Conservation (phyloP, 768 basidiomycete species). For the Gymnopilus dilepis region DNA sequence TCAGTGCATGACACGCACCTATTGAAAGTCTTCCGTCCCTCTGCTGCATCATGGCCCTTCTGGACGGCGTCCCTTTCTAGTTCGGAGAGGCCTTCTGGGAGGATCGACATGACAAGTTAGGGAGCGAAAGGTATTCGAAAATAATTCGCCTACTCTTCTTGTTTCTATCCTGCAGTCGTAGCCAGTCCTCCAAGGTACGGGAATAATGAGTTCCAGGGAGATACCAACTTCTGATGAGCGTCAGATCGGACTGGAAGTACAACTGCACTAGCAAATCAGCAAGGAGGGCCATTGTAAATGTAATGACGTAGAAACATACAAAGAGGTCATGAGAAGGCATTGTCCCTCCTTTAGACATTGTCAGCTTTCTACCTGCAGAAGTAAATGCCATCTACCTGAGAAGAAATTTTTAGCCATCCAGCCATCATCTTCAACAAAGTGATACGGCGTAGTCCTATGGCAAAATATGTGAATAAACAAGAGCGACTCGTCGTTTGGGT, state of each 20-base stretch:
- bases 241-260: conserved; percentile 70
- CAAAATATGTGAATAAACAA: conserved; percentile 78
- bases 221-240: conserved; percentile 63
- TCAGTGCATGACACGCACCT: conserved; percentile 33
- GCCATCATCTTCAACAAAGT: conserved; percentile 70
- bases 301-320: conserved; percentile 32
- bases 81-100: conserved; percentile 48
- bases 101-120: not conserved
- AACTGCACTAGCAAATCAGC: conserved; percentile 41
- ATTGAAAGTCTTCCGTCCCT: conserved; percentile 65
- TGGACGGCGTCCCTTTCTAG: conserved; percentile 52
- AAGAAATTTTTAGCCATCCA: conserved; percentile 83
- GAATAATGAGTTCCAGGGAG: conserved; percentile 69
- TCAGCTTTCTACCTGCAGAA: not conserved
- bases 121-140: not conserved
- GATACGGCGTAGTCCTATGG: conserved; percentile 65
- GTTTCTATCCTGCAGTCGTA: conserved; percentile 60
- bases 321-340: conserved; percentile 74
- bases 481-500: conserved; percentile 46
- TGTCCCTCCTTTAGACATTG: conserved; percentile 55
- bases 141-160: conserved; percentile 36
- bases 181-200: conserved; percentile 69
- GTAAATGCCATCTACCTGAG: conserved; percentile 40
- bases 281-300: not conserved
- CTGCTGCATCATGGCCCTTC: conserved; percentile 50